These are phyloP conservation scores for Alternaria angustiovoidea DNA, from an alignment of 2,329 filamentous ascomycete species.

Conservation along the genomic window DNA sequence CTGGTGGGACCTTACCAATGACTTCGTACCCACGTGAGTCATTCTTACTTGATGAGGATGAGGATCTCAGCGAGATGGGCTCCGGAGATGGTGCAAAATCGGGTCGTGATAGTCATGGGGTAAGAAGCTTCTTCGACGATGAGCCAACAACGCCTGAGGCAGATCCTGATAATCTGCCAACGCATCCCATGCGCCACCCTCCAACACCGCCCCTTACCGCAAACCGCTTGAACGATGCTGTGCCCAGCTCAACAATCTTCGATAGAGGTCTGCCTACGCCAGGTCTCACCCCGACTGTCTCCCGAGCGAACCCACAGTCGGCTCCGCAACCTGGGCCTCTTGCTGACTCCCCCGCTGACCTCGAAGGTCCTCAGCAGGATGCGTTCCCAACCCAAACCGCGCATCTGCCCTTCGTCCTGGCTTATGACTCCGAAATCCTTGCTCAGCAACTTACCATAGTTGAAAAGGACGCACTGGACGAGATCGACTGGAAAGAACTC, in stretches of 20 bases:
- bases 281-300: constrained; percentile 48
- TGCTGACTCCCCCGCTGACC: constrained; percentile 33
- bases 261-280: constrained; percentile 49
- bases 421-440: constrained; percentile 79
- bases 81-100: constrained; percentile 61
- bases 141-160: constrained; percentile 50
- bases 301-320: constrained; percentile 32
- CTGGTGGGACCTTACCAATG: constrained; percentile 53
- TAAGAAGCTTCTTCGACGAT: constrained; percentile 60
- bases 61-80: constrained; percentile 63
- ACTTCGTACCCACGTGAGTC: constrained; percentile 49
- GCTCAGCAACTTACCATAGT: constrained; percentile 87
- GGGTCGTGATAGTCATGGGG: constrained; percentile 49
- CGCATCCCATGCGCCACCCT: constrained; percentile 49
- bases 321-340: constrained; percentile 23
- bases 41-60: constrained; percentile 62
- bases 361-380: constrained; percentile 28
- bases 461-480: constrained; percentile 84
- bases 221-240: constrained; percentile 38
- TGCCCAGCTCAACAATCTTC: constrained; percentile 42
- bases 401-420: constrained; percentile 81
- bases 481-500: constrained; percentile 88
- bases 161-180: constrained; percentile 37
- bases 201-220: constrained; percentile 55
- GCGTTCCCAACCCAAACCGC: constrained; percentile 16